Base-by-base conservation (phyloP, 306 rosid species). In the Prunus campanulata region DNA sequence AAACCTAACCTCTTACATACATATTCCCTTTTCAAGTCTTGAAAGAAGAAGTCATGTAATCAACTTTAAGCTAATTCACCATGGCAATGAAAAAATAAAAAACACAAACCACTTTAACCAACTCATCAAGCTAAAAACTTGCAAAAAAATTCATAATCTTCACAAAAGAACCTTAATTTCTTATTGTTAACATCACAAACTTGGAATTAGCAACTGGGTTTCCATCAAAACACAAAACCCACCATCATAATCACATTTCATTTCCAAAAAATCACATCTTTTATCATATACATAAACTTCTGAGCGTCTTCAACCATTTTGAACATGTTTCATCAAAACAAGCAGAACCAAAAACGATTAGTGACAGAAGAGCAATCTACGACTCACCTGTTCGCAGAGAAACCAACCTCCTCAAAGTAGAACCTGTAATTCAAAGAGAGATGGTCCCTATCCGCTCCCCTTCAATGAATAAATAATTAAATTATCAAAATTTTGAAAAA, bases 401-500 rank as follows among this genome's bases (percentile, higher is more conserved):
- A 39, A 66, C 66, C 52, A 71, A n/a, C 63, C 50, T 30, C 62
- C 52, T 19, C 49, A 3, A 18, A 68, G 3, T 22, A 22, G 52
- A 48, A 15, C 49, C 65, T 12, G 55, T 8, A 22, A 57, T 22
- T 72, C 51, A 42, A 2, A 66, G 27, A 3, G 49, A 65, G 50
- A 32, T 35, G 22, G 70, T 65, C 49, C 51, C 71, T 66, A 18
- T n/a, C 29, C 75, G 52, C 66, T 54, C 50, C 75, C 64, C 75
- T 55, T 47, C 59, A 69, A 50, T 2, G 7, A 67, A 42, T 66
- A n/a, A 49, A 3, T 8, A 52, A 71, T 29, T 16, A 19, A 10
- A 30, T 13, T 19, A 18, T 30, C 15, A 7, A 19, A 29, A 35
- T 51, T 55, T 20, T 2, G 3, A 11, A 6, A 42, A 72, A 72